Evolutionary conservation across 2,329 filamentous ascomycete species (phyloP).

Genomic region (Capronia coronata): DNA sequence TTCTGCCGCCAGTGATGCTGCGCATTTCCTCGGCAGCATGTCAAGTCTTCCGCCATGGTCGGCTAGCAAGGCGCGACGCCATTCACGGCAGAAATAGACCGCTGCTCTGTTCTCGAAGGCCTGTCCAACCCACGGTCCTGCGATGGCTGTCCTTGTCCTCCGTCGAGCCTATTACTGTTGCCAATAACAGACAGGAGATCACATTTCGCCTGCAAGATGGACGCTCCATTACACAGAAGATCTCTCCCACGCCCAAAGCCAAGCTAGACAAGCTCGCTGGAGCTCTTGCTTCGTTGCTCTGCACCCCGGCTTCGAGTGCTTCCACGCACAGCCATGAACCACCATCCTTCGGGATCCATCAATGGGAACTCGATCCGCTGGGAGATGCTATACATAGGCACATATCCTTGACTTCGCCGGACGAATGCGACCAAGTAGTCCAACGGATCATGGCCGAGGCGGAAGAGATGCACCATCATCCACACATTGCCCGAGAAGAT

Average conservation of each 20-base stretch:
- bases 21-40: not conserved
- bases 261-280: constrained; percentile 13
- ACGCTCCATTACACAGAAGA: constrained; percentile 8
- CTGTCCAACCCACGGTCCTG: not conserved
- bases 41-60: not conserved
- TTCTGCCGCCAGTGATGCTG: not conserved
- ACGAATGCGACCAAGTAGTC: constrained; percentile 9
- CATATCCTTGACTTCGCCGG: constrained; percentile 7
- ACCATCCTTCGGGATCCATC: constrained; percentile 8
- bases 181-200: constrained; percentile 13
- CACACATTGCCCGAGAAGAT: constrained; percentile 21
- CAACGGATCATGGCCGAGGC: constrained; percentile 16
- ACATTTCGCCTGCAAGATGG: constrained; percentile 12
- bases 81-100: not conserved
- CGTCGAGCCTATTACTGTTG: constrained; percentile 10
- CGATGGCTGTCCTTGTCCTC: constrained; percentile 7
- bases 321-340: not conserved
- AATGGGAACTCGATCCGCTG: constrained; percentile 24
- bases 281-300: constrained; percentile 11
- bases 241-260: constrained; percentile 17
- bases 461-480: constrained; percentile 25
- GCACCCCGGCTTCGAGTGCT: not conserved
- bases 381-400: constrained; percentile 26
- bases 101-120: not conserved
- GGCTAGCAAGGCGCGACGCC: not conserved